Conservation (phyloP, 2,329 filamentous ascomycete species). For the Monilinia fructigena region DNA sequence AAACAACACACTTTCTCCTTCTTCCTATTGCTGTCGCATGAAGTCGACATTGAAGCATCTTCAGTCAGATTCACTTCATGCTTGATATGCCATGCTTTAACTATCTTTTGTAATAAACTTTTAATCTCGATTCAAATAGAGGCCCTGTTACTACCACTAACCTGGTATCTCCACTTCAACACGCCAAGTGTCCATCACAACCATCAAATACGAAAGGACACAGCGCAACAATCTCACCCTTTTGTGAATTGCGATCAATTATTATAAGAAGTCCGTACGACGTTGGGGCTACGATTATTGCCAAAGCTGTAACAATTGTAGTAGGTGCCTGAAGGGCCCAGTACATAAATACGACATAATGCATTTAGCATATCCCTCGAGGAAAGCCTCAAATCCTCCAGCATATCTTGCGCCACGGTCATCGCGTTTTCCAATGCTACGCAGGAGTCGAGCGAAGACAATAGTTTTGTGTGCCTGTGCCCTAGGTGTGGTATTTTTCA, state of each 20-base stretch:
- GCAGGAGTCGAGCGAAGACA: constrained; percentile 62
- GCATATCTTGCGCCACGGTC: constrained; percentile 62
- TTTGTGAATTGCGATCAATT: constrained; percentile 18
- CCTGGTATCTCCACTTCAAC: constrained; percentile 20
- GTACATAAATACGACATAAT: constrained; percentile 49
- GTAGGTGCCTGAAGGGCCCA: constrained; percentile 24
- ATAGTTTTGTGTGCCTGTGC: constrained; percentile 49
- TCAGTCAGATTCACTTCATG: neutral
- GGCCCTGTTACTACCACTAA: constrained; percentile 5
- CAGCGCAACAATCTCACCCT: constrained; percentile 20
- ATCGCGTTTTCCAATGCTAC: constrained; percentile 53
- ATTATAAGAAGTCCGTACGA: constrained; percentile 7
- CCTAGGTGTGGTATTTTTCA: constrained; percentile 51
- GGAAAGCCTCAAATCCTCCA: constrained; percentile 75
- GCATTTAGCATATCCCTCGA: constrained; percentile 87
- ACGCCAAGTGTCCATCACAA: constrained; percentile 23
- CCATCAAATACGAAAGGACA: constrained; percentile 23
- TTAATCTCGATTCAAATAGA: constrained; percentile 10
- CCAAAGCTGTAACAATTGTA: constrained; percentile 22
- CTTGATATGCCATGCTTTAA: neutral
- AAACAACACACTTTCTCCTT: neutral
- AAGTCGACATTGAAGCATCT: constrained; percentile 7
- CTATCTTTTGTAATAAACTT: neutral
- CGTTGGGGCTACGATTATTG: constrained; percentile 24
- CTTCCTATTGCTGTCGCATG: neutral